These are phyloP conservation scores for Pisolithus sp. DNA, from an alignment of 768 basidiomycete species.

Conservation along the genomic window DNA sequence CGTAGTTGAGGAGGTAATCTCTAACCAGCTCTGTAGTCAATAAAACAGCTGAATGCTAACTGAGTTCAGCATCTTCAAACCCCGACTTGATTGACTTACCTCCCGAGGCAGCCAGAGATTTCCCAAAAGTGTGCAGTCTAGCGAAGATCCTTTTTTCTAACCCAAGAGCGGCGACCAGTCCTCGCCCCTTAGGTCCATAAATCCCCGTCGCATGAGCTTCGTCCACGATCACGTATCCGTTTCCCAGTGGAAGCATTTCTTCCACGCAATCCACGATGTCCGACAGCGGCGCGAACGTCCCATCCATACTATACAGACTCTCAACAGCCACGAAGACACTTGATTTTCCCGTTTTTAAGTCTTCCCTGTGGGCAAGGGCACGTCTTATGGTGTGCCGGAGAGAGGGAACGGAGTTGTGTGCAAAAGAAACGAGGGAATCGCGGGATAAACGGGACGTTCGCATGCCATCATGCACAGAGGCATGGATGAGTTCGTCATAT, in stretches of 20 bases:
- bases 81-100: slow-evolving; percentile 45
- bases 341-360: slow-evolving; percentile 32
- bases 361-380: slow-evolving; percentile 33
- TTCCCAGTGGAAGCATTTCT: slow-evolving; percentile 50
- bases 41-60: slow-evolving; percentile 55
- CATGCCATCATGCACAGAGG: slow-evolving; percentile 87
- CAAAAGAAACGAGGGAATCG: slow-evolving; percentile 43
- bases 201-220: slow-evolving; percentile 93
- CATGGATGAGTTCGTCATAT: slow-evolving; percentile 86
- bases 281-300: slow-evolving; percentile 73
- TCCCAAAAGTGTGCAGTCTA: slow-evolving; percentile 88
- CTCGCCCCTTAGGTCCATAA: slow-evolving; percentile 73
- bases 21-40: slow-evolving; percentile 66
- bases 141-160: slow-evolving; percentile 68
- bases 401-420: slow-evolving; percentile 61
- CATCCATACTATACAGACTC: slow-evolving; percentile 94
- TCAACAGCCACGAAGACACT: slow-evolving; percentile 82
- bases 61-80: neutral
- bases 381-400: slow-evolving; percentile 40
- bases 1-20: slow-evolving; percentile 88
- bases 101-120: slow-evolving; percentile 79
- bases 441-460: slow-evolving; percentile 47
- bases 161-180: slow-evolving; percentile 64
- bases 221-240: slow-evolving; percentile 76
- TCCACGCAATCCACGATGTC: slow-evolving; percentile 63